phyloP scores from a whole-genome alignment of 2,329 filamentous ascomycete genomes.

The Cercospora nicotianae region DNA sequence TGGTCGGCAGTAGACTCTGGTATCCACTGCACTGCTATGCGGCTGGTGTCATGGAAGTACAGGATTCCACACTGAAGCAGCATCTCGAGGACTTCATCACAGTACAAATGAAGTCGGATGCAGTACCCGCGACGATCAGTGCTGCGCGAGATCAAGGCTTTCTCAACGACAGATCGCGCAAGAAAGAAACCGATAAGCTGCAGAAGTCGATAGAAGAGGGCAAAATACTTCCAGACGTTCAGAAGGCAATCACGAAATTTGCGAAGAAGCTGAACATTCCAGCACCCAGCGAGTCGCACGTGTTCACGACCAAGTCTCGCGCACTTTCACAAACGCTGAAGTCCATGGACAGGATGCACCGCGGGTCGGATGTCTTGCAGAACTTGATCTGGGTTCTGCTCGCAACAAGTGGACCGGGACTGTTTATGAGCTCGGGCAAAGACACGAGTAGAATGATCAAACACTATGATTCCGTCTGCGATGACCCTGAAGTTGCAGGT shows the following conservation, averaged over 20 bases:
- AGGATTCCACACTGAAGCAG: constrained; percentile 31
- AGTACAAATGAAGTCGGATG: constrained; percentile 31
- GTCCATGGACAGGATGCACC: constrained; percentile 31
- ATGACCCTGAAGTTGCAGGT: constrained; percentile 28
- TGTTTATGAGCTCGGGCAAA: constrained; percentile 40
- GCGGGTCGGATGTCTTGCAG: constrained; percentile 37
- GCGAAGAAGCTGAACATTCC: constrained; percentile 33
- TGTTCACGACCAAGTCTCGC: constrained; percentile 26
- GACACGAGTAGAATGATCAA: constrained; percentile 42
- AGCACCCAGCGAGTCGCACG: constrained; percentile 18
- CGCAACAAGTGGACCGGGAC: constrained; percentile 27
- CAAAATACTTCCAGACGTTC: constrained; percentile 29
- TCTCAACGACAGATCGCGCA: constrained; percentile 23
- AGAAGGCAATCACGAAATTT: constrained; percentile 29
- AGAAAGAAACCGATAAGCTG: constrained; percentile 35
- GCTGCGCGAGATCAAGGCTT: constrained; percentile 24
- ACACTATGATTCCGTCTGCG: constrained; percentile 28
- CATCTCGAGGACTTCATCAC: constrained; percentile 32
- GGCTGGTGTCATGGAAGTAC: constrained; percentile 28
- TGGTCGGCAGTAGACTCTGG: constrained; percentile 29
- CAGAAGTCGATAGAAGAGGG: constrained; percentile 27
- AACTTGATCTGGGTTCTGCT: constrained; percentile 39
- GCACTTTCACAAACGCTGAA: constrained; percentile 28
- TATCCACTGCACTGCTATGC: constrained; percentile 34
- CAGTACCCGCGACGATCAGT: constrained; percentile 25